Base-by-base conservation (phyloP, 768 basidiomycete species). In the Floccularia luteovirens region DNA sequence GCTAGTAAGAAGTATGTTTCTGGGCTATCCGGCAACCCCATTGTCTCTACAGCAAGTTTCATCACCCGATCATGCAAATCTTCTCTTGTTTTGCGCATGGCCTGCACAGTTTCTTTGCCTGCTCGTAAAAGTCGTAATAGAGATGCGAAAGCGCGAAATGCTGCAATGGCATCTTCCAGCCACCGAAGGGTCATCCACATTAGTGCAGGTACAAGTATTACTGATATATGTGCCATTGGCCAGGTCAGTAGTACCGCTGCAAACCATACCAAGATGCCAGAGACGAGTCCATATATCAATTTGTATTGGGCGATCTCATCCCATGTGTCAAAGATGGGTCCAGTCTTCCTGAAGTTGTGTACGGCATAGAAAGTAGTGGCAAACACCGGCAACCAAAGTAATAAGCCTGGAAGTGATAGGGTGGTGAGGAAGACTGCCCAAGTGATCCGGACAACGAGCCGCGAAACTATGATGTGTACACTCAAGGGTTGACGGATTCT, bases 171-270 rank as follows among this genome's bases (percentile, higher is more conserved):
- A 48, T 92, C 90, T 54, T 93, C 90, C 28, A 87, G 66, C 88
- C 89, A 92, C 37, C 90, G 77, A 44, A 93, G 66, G 13, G 84
- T 74, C 66, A 91, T 79, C 90, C 90, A 93, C 90, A 92, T 90
- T 48, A 82, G 51, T 3, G 70, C 66, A 2, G 89, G 90, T 4
- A 90, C 72, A 21, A 77, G 51, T 38, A 80, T 53, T 20, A 70
- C 51, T 3, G 82, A 82, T 40, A 87, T 52, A 7, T 58, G 53
- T 5, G 77, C 69, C 46, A 84, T 57, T 2, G 79, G 84, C 49
- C 84, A 66, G 0, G 86, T 87, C 30, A 81, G 24, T 24, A 79
- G 24, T 21, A 78, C 61, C 10, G 72, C 60, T 13, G 56, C 44
- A 24, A 69, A 39, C 77, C 86, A 90, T 22, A 90, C 85, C 38